Evolutionary conservation across 1,284 basidiomycete species (phyloP), one percentile per base, ranked within the genome.

Genomic region (Mrakiaceae sp.): DNA sequence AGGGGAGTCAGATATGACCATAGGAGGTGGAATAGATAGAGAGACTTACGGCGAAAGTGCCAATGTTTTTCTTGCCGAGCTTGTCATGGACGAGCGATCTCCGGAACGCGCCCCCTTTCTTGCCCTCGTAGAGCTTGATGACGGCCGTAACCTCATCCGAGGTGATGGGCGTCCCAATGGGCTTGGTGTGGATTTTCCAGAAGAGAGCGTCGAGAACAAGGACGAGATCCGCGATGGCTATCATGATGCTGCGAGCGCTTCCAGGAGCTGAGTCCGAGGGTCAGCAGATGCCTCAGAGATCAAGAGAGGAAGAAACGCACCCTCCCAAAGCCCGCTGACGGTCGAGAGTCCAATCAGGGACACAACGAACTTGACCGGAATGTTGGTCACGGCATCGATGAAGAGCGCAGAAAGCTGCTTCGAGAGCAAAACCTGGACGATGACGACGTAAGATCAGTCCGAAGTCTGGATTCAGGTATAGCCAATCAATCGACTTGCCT

Each of bases 201-300:
- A 61, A 61, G 47, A 63, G 53, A 0, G 62, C 62, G 40, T 63
- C 62, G n/a, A 63, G 62, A 6, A 63, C 62, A 43, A 63, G 49
- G 16, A 63, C 62, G 7, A 63, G 62, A 39, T 63, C 62, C 7
- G 62, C 62, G 47, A 63, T 63, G 16, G 62, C 55, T 42, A 49
- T 55, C 53, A 51, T 63, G 62, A 63, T 63, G 11, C 44, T 53
- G 10, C 62, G 12, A 5, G 62, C 62, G 7, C 52, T 49, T 4
- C 46, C 55, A 46, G 55, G 55, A 3, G 48, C 57, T 14, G 27
- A 27, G 27, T 63, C 62, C 62, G 55, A 63, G 16, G 58, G 40
- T 3, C 62, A 54, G 4, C 47, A 58, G 55, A 63, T 50, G 43
- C 40, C 40, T n/a, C 40, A 58, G 10, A 63, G 62, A 50, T 62